phyloP scores from a whole-genome alignment of 805 yeast species.

The Sugiyamaella boreocaroliniensis region DNA sequence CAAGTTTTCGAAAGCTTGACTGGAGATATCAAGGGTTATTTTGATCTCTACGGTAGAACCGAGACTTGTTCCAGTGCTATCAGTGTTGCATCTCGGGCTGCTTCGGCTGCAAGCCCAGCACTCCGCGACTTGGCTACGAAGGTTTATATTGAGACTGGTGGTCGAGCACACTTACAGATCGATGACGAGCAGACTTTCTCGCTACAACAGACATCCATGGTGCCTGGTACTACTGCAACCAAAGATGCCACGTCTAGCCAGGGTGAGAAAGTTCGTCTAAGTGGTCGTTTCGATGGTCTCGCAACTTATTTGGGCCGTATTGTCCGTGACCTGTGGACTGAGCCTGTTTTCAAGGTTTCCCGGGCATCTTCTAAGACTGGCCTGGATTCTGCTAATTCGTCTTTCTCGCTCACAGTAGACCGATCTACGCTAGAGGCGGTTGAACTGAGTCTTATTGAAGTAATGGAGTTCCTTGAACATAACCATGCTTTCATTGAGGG shows the following conservation, averaged over 20 bases:
- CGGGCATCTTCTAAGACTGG: constrained; percentile 8
- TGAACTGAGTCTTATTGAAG: constrained; percentile 28
- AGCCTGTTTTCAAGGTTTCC: constrained; percentile 49
- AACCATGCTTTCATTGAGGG: constrained; percentile 43
- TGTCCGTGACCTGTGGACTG: constrained; percentile 73
- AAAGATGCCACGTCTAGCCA: background rate
- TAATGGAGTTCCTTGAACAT: constrained; percentile 35
- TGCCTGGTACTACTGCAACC: constrained; percentile 1
- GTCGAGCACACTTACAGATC: constrained; percentile 28
- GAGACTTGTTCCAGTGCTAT: constrained; percentile 89
- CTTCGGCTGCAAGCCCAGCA: constrained; percentile 28
- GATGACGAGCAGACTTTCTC: constrained; percentile 21
- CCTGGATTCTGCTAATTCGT: constrained; percentile 16
- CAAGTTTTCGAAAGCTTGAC: constrained; percentile 58
- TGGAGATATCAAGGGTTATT: constrained; percentile 55
- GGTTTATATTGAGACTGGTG: constrained; percentile 33
- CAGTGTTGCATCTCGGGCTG: constrained; percentile 67
- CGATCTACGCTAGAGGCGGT: constrained; percentile 22
- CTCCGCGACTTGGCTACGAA: constrained; percentile 35
- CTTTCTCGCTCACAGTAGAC: constrained; percentile 17
- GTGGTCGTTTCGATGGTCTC: constrained; percentile 88
- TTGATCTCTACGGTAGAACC: constrained; percentile 72
- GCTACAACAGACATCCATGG: background rate
- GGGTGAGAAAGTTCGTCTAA: constrained; percentile 53
- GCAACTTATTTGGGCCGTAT: constrained; percentile 72